Base-by-base conservation (phyloP, 1,284 basidiomycete species). In the Golubevia pallescens region DNA sequence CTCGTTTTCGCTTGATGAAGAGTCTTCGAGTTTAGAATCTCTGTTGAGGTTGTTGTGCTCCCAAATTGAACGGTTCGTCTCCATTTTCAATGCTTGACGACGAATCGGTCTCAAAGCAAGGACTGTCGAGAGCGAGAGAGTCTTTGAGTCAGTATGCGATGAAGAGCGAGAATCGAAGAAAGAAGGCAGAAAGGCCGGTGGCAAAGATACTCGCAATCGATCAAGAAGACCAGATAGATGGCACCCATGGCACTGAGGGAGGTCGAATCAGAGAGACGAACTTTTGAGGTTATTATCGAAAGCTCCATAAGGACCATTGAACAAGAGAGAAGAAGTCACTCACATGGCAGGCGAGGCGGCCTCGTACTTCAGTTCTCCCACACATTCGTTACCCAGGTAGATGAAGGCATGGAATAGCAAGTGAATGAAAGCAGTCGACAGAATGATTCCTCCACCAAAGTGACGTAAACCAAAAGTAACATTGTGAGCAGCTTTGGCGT, bases 401-500 rank as follows among this genome's bases (percentile, higher is more conserved):
- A 87, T 67, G 65, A 88, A 87, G 1, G 86, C 83, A 69, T 87
- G 87, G 69, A 80, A 86, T 0, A 88, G 77, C 0, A 88, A 77
- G 63, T 88, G 87, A 23, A 86, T 84, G 64, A 88, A 88, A 0
- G 87, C 87, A 0, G 87, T 88, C 3, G 82, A 80, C 48, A 88
- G 70, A 68, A 88, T 87, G 65, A 88, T 80, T 23, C 87, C 87
- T 2, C 78, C 78, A 14, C 85, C 85, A 56, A 70, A 69, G 62
- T 73, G 69, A 28, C 56, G 19, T 34, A 57, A 68, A 8, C 20
- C 3, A 42, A 20, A 56, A 28, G 53, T 54, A 8, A 67, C 52
- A 69, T 70, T 19, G 81, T 79, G 7, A 78, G 78, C 34, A 8
- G 34, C 34, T 6, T 21, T 56, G 21, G 20, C 38, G 1, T 4